Evolutionary conservation across 805 yeast species (phyloP).

Genomic region (Candida germanica): DNA sequence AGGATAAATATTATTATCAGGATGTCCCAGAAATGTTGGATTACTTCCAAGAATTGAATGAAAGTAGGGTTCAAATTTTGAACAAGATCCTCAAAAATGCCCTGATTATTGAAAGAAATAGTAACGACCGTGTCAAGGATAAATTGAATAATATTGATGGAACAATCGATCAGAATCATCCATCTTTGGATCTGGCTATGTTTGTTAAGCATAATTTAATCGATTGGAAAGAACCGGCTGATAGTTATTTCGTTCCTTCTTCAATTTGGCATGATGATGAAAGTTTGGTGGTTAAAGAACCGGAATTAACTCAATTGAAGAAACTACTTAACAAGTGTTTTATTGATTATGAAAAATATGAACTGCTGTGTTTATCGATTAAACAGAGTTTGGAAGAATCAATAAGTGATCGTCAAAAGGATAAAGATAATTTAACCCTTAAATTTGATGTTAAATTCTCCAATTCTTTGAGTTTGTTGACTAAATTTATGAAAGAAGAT

Average conservation of each 20-base stretch:
- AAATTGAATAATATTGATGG: conserved; percentile 49
- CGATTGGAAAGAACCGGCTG: conserved; percentile 82
- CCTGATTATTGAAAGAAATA: conserved; percentile 51
- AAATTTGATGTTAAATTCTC: conserved; percentile 53
- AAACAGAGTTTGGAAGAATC: conserved; percentile 50
- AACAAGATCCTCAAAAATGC: conserved; percentile 70
- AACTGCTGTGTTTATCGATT: conserved; percentile 43
- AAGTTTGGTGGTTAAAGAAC: conserved; percentile 53
- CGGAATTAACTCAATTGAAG: conserved; percentile 56
- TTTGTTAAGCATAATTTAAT: conserved; percentile 80
- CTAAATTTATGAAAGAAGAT: conserved; percentile 70
- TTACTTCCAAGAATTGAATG: conserved; percentile 68
- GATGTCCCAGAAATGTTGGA: conserved; percentile 9
- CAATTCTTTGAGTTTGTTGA: conserved; percentile 50
- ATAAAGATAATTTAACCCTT: conserved; percentile 39
- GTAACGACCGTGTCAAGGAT: conserved; percentile 45
- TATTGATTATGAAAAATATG: conserved; percentile 36
- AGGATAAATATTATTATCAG: conserved; percentile 61
- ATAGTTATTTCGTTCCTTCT: conserved; percentile 81
- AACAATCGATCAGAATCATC: conserved; percentile 66
- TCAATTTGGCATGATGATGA: conserved; percentile 98
- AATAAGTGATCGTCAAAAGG: conserved; percentile 30
- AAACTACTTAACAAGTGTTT: conserved; percentile 44
- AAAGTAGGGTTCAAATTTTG: conserved; percentile 66
- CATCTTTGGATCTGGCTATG: conserved; percentile 81